Conservation (phyloP, 23 red algal species). For the Cyanidioschyzon merolae region DNA sequence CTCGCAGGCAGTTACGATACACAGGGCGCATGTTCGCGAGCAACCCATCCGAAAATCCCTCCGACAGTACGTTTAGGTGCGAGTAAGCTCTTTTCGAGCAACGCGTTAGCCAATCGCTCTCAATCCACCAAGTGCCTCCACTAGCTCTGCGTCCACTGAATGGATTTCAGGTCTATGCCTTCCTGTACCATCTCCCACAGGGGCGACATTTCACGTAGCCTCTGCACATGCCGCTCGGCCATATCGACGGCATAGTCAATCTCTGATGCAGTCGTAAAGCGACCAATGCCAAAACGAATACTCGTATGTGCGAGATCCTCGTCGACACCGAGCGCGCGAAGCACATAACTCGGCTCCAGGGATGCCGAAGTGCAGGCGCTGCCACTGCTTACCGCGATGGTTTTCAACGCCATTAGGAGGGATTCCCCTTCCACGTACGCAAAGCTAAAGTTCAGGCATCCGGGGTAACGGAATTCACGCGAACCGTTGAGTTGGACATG, state of each 20-base stretch:
- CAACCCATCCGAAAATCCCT: too few species aligned
- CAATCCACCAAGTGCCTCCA: too few species aligned
- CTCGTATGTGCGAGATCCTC: slow-evolving; percentile 95
- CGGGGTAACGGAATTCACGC: slow-evolving; percentile 59
- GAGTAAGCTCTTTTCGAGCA: too few species aligned
- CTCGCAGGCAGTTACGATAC: too few species aligned
- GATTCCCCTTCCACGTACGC: slow-evolving; percentile 89
- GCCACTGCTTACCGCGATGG: slow-evolving; percentile 89
- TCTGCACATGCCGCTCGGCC: slow-evolving; percentile 64
- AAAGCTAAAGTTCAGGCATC: slow-evolving; percentile 87
- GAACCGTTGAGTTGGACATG: slow-evolving; percentile 74
- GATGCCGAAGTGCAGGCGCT: slow-evolving; percentile 85
- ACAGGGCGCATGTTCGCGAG: too few species aligned
- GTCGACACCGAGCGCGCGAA: slow-evolving; percentile 92
- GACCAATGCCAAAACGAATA: slow-evolving; percentile 87
- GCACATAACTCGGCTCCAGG: slow-evolving; percentile 87
- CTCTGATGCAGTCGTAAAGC: slow-evolving; percentile 85
- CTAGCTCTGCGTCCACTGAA: slow-evolving; percentile 71
- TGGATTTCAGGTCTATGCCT: slow-evolving; percentile 84
- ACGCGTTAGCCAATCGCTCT: too few species aligned
- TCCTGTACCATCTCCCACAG: slow-evolving; percentile 99
- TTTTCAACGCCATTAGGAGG: slow-evolving; percentile 92
- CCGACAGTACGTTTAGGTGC: too few species aligned
- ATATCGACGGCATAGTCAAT: slow-evolving; percentile 71
- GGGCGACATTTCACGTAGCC: slow-evolving; percentile 86